phyloP scores from a whole-genome alignment of 192 early-diverging fungal genomes.

The Linnemannia hyalina region DNA sequence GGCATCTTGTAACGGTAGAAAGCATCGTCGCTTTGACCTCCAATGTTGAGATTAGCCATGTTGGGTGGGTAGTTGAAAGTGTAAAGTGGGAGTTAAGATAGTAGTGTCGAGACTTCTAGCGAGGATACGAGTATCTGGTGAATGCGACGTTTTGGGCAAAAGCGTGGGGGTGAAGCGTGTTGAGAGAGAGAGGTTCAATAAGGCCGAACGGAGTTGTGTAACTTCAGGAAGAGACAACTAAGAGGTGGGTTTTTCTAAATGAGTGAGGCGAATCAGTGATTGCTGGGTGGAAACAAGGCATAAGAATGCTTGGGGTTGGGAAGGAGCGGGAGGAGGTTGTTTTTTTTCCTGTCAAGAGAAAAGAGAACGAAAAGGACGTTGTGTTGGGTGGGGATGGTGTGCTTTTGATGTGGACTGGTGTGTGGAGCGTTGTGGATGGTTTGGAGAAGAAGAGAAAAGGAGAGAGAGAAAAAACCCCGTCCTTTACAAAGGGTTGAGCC shows the following conservation, averaged over 20 bases:
- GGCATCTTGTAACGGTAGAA: conserved; percentile 99
- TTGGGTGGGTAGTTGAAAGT: conserved; percentile 36
- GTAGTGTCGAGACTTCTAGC: conserved; percentile 51
- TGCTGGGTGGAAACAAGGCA: conserved; percentile 57
- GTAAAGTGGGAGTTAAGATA: conserved; percentile 30
- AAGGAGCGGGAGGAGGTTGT: conserved; percentile 20
- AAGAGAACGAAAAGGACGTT: background rate
- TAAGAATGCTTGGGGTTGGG: conserved; percentile 51
- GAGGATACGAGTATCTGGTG: conserved; percentile 45
- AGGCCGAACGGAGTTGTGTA: background rate
- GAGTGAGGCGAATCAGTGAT: conserved; percentile 49
- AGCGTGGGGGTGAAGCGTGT: conserved; percentile 6
- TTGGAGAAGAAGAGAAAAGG: background rate
- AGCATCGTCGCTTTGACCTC: conserved; percentile 90
- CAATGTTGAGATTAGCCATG: conserved; percentile 89
- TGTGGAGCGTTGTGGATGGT: background rate
- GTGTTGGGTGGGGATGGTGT: background rate
- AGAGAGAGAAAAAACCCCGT: too few relatives aligned
- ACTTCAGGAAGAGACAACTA: conserved; percentile 42
- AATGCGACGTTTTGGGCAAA: conserved; percentile 56
- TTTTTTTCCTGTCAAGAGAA: conserved; percentile 9
- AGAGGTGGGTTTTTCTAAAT: conserved; percentile 21
- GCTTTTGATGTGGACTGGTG: background rate
- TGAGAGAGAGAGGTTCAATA: background rate
- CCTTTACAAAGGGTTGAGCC: too few relatives aligned